A percentile compares a stretch with the other conserved stretches of the same genome.
Conservation (phyloP, 2,329 filamentous ascomycete genomes). For the Aureobasidium vineae region DNA sequence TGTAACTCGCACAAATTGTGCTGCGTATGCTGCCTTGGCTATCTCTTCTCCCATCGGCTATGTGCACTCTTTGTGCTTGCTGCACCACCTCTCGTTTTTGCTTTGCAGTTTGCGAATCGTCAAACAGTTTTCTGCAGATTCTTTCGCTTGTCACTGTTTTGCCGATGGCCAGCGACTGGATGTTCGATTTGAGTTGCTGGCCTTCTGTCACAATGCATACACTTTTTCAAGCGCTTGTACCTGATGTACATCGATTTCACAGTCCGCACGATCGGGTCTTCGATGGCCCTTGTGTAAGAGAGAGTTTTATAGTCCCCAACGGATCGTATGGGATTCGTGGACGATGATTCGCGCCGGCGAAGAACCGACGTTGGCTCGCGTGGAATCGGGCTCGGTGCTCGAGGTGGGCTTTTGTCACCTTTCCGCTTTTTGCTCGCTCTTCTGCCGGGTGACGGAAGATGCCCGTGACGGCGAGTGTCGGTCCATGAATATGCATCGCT, state of each 20-base stretch:
- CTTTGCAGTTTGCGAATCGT: not conserved
- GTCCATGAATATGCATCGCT: slow-evolving; percentile 12
- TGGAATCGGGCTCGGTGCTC: not conserved
- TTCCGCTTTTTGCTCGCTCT: slow-evolving; percentile 1
- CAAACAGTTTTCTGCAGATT: not conserved
- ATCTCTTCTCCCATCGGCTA: not conserved
- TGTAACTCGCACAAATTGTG: slow-evolving; percentile 1
- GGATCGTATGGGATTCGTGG: not conserved
- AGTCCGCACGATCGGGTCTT: slow-evolving; percentile 7
- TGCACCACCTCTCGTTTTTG: not conserved
- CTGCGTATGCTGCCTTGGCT: not conserved
- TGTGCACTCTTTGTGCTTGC: not conserved
- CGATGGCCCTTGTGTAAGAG: not conserved
- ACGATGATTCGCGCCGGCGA: slow-evolving; percentile 13
- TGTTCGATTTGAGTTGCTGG: slow-evolving; percentile 13
- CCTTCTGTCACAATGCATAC: slow-evolving; percentile 18
- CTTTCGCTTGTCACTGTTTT: not conserved
- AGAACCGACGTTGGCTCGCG: slow-evolving; percentile 18
- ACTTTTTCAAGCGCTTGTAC: slow-evolving; percentile 8
- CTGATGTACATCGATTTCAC: slow-evolving; percentile 13
- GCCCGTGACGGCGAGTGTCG: slow-evolving; percentile 3
- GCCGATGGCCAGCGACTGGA: not conserved
- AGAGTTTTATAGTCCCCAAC: slow-evolving; percentile 11
- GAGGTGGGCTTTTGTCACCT: not conserved
- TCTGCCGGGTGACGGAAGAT: slow-evolving; percentile 6